These are phyloP conservation scores for Zygoascus bituminiphila DNA, from an alignment of 805 yeast genomes.

Conservation along the genomic window DNA sequence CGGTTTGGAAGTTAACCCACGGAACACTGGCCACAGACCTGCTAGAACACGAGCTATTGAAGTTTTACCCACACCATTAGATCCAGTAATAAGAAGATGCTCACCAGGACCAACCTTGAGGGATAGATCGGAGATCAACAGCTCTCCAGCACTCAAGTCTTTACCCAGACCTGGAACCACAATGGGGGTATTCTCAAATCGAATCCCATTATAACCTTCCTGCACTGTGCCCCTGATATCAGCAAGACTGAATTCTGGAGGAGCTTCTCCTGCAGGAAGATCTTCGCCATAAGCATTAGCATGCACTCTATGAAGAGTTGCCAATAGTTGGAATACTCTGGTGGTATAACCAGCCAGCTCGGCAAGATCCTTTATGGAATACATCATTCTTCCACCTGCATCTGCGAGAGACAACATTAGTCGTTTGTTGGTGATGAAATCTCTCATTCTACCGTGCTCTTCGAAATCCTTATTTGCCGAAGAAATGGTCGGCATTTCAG, in stretches of 20 bases:
- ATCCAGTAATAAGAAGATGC: constrained; percentile 71
- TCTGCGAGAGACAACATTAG: constrained; percentile 86
- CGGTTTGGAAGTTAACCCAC: constrained; percentile 77
- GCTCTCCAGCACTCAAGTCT: constrained; percentile 37
- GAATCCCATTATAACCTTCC: constrained; percentile 63
- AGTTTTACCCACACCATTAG: constrained; percentile 87
- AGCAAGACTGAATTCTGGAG: constrained; percentile 27
- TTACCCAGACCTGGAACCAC: constrained; percentile 51
- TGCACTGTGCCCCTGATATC: constrained; percentile 77
- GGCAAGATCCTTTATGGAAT: constrained; percentile 86
- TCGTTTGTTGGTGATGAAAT: constrained; percentile 83
- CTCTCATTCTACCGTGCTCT: constrained; percentile 55
- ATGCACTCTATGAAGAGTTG: constrained; percentile 77
- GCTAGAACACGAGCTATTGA: constrained; percentile 77
- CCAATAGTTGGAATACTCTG: constrained; percentile 65
- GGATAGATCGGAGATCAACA: constrained; percentile 52
- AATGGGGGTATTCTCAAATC: constrained; percentile 76
- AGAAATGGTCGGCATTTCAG: constrained; percentile 4
- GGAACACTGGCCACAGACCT: constrained; percentile 85
- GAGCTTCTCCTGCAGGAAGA: constrained; percentile 2
- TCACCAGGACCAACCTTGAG: constrained; percentile 57
- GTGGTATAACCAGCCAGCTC: constrained; percentile 87
- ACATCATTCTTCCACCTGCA: constrained; percentile 92
- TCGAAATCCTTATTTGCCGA: constrained; percentile 18
- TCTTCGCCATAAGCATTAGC: constrained; percentile 33